Evolutionary conservation across 139 green algal genomes (phyloP).

Genomic region (Nannochloris sp.): DNA sequence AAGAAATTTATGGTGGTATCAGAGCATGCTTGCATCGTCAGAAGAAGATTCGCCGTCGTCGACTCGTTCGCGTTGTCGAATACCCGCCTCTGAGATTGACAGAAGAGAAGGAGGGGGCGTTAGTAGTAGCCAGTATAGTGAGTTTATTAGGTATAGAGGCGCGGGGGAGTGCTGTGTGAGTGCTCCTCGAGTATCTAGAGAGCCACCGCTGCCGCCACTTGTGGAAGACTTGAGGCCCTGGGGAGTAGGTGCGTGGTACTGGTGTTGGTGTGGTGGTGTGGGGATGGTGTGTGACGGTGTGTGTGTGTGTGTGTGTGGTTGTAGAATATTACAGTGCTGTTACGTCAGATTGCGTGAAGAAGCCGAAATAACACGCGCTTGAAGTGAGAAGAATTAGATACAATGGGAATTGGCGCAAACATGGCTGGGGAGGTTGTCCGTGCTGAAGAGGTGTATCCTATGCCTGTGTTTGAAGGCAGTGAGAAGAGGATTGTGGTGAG

Average conservation of each 20-base stretch:
- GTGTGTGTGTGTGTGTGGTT: not conserved
- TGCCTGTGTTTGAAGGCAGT: slow-evolving; percentile 80
- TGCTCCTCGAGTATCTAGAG: slow-evolving; percentile 1
- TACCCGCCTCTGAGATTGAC: too few relatives aligned
- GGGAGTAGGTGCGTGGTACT: slow-evolving; percentile 9
- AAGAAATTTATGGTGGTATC: too few relatives aligned
- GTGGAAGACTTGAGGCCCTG: slow-evolving; percentile 24
- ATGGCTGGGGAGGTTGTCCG: not conserved
- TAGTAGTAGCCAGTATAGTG: slow-evolving; percentile 14
- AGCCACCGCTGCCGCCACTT: slow-evolving; percentile 29
- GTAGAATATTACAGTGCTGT: not conserved
- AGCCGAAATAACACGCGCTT: slow-evolving; percentile 40
- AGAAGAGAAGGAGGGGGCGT: not conserved
- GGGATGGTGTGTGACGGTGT: not conserved
- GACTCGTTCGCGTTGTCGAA: too few relatives aligned
- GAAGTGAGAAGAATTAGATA: slow-evolving; percentile 13
- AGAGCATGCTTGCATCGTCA: too few relatives aligned
- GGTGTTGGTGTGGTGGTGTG: not conserved
- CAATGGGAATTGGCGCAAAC: not conserved
- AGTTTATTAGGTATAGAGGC: slow-evolving; percentile 5
- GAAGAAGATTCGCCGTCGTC: too few relatives aligned
- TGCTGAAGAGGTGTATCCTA: slow-evolving; percentile 22
- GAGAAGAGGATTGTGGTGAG: slow-evolving; percentile 92
- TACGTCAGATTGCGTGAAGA: slow-evolving; percentile 36
- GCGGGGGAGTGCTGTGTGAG: not conserved